Evolutionary conservation across 805 yeast genomes (phyloP).

Genomic region (Hermanozyma aechmeae): DNA sequence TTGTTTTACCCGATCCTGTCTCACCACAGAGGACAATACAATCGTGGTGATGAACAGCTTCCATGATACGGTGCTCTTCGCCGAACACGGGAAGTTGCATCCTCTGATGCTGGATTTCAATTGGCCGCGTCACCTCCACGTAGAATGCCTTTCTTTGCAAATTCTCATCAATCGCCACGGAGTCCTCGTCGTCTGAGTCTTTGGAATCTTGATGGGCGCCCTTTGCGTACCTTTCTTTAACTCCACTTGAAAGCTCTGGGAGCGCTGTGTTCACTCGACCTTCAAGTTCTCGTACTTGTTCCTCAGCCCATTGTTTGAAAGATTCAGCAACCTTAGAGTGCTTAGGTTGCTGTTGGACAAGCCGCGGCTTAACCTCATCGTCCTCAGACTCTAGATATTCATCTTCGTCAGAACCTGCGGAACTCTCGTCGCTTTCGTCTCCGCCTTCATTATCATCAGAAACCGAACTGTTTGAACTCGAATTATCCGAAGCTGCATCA

Average conservation of each 20-base stretch:
- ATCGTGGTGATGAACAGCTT: slow-evolving; percentile 87
- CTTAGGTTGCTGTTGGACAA: slow-evolving; percentile 31
- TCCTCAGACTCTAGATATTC: slow-evolving; percentile 16
- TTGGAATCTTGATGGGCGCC: slow-evolving; percentile 54
- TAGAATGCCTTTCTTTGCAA: slow-evolving; percentile 52
- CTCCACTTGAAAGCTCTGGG: slow-evolving; percentile 38
- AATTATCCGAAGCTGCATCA: not conserved
- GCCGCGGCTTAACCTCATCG: slow-evolving; percentile 21
- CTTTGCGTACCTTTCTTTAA: slow-evolving; percentile 41
- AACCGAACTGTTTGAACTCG: not conserved
- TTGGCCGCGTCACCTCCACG: slow-evolving; percentile 59
- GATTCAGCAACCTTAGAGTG: slow-evolving; percentile 39
- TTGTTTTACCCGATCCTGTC: slow-evolving; percentile 97
- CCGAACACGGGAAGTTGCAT: slow-evolving; percentile 77
- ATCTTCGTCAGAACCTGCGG: slow-evolving; percentile 9
- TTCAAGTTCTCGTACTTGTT: slow-evolving; percentile 54
- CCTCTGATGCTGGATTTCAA: slow-evolving; percentile 58
- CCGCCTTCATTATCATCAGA: not conserved
- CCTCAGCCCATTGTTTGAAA: slow-evolving; percentile 86
- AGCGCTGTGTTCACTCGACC: slow-evolving; percentile 40
- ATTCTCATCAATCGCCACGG: slow-evolving; percentile 47
- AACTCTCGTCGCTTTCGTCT: slow-evolving; percentile 1
- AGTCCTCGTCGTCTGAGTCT: slow-evolving; percentile 47
- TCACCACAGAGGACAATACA: slow-evolving; percentile 92
- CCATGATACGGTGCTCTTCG: slow-evolving; percentile 92